Base-by-base conservation (phyloP, 2,329 filamentous ascomycete genomes). In the Davidsoniella neocaledoniae region DNA sequence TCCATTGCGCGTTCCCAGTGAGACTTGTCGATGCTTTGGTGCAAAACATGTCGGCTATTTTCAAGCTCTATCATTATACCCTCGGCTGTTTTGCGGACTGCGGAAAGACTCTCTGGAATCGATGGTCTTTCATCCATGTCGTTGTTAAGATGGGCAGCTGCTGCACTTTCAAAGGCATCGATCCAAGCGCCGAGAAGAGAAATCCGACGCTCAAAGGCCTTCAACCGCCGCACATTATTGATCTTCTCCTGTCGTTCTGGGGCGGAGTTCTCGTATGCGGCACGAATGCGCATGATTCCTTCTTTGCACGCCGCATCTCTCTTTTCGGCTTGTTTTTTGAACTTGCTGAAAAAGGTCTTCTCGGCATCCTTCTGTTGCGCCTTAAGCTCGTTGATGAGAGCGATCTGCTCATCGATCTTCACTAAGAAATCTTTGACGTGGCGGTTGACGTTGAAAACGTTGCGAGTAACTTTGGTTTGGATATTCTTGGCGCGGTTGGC, bases 341-440 rank as follows among this genome's bases (percentile, higher is more conserved):
- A 94, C 60, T 96, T 96, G 57, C 76, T 72, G 57, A 90, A 90
- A 46, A 86, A 87, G 3, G 79, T 70, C 37, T 75, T 76, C 61
- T 96, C 91, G 4, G 81, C 81, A 50, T 96, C 85, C 62, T 87
- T 93, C 61, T 94, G 86, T 63, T 95, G 86, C 23, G 83, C 83
- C 66, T 91, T 87, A 50, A 98, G 76, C 62, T 96, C 88, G 57
- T 94, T 94, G 64, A 98, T 98, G 60, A 95, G 67, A n/a, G 80
- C 82, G 74, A 94, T 88, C 63, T 98, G 90, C 67, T 98, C 91
- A 61, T 98, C 90, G 59, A 98, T 98, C 73, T 96, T 96, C 70
- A 95, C 91, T 62, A 98, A 68, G 67, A 94, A 98, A 65, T 98
- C 91, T 69, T 98, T 98, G 60, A 98, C 91, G 66, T 98, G 91